These are phyloP conservation scores for Colletotrichum scovillei DNA, from an alignment of 2,329 filamentous ascomycete species.

Conservation along the genomic window DNA sequence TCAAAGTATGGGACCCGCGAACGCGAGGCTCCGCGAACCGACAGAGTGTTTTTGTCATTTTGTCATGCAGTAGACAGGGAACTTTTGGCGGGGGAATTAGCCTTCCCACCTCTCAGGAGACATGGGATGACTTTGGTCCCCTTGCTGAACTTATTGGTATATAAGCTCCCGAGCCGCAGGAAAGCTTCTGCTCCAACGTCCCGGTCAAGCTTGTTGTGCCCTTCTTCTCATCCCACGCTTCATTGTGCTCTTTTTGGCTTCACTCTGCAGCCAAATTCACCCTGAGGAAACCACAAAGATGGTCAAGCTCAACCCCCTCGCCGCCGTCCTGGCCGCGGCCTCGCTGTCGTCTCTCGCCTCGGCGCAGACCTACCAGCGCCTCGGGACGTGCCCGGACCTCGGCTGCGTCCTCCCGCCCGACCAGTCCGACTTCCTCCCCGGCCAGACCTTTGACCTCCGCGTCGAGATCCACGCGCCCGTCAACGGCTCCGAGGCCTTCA, in stretches of 20 bases:
- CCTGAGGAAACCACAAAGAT: constrained; percentile 41
- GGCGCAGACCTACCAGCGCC: constrained; percentile 69
- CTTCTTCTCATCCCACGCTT: neutral
- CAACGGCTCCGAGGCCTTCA: constrained; percentile 84
- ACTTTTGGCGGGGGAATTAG: neutral
- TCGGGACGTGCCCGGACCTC: constrained; percentile 68
- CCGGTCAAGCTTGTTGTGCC: neutral
- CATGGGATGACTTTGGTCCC: constrained; percentile 17
- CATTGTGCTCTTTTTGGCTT: constrained; percentile 18
- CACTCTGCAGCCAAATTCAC: constrained; percentile 22
- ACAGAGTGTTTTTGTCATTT: constrained; percentile 18
- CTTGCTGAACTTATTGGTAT: constrained; percentile 14
- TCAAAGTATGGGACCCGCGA: constrained; percentile 4
- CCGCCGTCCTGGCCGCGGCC: constrained; percentile 45
- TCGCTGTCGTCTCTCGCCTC: constrained; percentile 52
- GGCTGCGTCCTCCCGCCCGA: constrained; percentile 72
- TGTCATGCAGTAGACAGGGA: constrained; percentile 19
- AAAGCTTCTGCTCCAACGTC: constrained; percentile 9
- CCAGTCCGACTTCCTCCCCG: constrained; percentile 83
- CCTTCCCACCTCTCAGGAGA: too few relatives aligned
- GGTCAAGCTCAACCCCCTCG: constrained; percentile 50
- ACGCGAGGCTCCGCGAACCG: constrained; percentile 27
- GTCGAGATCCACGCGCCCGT: constrained; percentile 84
- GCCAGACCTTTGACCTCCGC: constrained; percentile 86
- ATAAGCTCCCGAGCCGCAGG: constrained; percentile 27